Evolutionary conservation across 75 land plant species (phyloP), one percentile per base, ranked within the genome.

Genomic region (Ceratopteris richardii): DNA sequence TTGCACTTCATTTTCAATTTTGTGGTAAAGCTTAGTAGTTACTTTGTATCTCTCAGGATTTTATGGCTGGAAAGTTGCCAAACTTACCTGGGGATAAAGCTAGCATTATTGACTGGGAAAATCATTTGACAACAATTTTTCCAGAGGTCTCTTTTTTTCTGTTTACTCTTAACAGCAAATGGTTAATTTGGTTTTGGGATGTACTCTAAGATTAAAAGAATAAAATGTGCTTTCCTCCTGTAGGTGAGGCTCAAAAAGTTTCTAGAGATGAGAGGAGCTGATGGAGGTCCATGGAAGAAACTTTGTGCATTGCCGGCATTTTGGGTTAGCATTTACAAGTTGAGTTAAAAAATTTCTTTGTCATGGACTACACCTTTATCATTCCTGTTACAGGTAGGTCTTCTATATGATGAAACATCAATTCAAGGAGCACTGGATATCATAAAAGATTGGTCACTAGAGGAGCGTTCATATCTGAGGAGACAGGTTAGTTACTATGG

Each of bases 211-310:
- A n/a, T n/a, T n/a, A n/a, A n/a, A n/a, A n/a, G n/a, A n/a, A n/a
- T n/a, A n/a, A n/a, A n/a, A 25, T 65, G 68, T 21, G 22, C 29
- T 10, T 42, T 22, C 9, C 3, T 42, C 25, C 21, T 70, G 52
- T 74, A 91, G 97, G 97, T 88, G 25, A 85, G 99, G 64, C 71
- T 95, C 43, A 95, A 95, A 65, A 80, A 88, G 62, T 95, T 87
- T 64, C 63, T 95, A 78, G 99, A 95, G 60, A 95, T 95, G 99
- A 77, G 99, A 64, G 99, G 99, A 54, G 96, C 96, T 57, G 98
- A 94, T 79, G 98, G 96, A 44, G 98, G 96, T 44, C 98, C 98
- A 50, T 94, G 98, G 98, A 82, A 89, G 55, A 82, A 95, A 60
- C 69, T 94, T 65, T 94, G 98, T 76, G 98, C 98, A 26, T 62